These are phyloP conservation scores for Oryza rufipogon DNA, from an alignment of 176 grass and related monocot species.

Conservation along the genomic window DNA sequence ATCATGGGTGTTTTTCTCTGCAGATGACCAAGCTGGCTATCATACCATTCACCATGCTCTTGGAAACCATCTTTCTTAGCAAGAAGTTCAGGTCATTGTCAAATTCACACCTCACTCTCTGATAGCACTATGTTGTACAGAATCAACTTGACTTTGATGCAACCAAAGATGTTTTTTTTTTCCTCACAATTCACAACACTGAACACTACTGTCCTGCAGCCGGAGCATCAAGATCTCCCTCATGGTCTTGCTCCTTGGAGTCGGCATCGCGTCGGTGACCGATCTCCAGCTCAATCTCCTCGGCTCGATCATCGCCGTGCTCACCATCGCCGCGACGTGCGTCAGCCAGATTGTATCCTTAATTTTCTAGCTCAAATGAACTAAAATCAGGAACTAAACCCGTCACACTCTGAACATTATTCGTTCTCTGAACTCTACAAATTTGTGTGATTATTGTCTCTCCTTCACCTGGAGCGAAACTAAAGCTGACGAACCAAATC, in stretches of 20 bases:
- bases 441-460: neutral
- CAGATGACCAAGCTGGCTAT: constrained; percentile 99
- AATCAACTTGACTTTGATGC: neutral
- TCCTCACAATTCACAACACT: neutral
- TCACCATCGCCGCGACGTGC: constrained; percentile 82
- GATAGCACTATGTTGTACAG: neutral
- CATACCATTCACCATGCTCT: constrained; percentile 92
- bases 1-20: neutral
- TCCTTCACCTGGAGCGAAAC: constrained; percentile 42
- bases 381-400: neutral
- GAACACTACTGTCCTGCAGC: constrained; percentile 40
- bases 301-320: constrained; percentile 64
- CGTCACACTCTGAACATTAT: neutral
- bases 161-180: neutral
- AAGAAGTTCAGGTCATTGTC: constrained; percentile 88
- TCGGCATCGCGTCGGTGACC: constrained; percentile 84
- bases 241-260: constrained; percentile 76
- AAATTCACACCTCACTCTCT: neutral
- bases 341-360: constrained; percentile 86
- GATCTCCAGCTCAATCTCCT: constrained; percentile 94
- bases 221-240: constrained; percentile 79
- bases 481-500: constrained; percentile 92
- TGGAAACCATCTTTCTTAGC: constrained; percentile 84
- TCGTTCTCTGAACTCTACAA: too few relatives aligned
- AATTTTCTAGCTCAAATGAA: neutral